phyloP scores from a whole-genome alignment of 306 rosid species.

The Carpinus fangiana region DNA sequence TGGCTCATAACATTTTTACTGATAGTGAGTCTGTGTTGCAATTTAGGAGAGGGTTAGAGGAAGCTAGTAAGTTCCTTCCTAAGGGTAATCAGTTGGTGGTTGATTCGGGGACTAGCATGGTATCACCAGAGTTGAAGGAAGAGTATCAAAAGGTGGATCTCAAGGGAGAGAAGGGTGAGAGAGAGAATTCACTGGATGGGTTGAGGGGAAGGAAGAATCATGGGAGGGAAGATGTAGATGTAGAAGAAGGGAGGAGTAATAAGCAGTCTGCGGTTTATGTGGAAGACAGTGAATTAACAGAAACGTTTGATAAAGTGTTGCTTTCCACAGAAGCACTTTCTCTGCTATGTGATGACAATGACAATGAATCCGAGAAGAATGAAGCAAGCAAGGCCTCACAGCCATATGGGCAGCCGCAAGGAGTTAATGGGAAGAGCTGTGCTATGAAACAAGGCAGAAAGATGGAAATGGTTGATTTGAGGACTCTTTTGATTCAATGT shows the following conservation, averaged over 20 bases:
- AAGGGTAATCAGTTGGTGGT: neutral
- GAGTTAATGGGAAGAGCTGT: conserved; percentile 29
- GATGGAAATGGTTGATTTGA: conserved; percentile 58
- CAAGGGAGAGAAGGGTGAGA: conserved; percentile 31
- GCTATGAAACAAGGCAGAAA: conserved; percentile 42
- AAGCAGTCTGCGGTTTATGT: conserved; percentile 42
- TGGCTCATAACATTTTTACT: neutral
- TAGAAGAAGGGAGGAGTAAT: conserved; percentile 54
- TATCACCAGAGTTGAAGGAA: neutral
- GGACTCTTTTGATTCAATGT: conserved; percentile 54
- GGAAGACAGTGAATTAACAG: conserved; percentile 48
- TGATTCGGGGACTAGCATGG: neutral
- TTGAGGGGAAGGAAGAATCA: conserved; percentile 52
- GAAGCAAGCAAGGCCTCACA: conserved; percentile 22
- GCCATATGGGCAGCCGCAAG: conserved; percentile 21
- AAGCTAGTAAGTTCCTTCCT: conserved; percentile 16
- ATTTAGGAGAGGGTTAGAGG: conserved; percentile 15
- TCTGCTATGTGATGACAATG: neutral
- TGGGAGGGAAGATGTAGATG: conserved; percentile 40
- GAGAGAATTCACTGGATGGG: conserved; percentile 15
- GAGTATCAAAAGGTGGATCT: neutral
- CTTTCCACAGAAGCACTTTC: conserved; percentile 20
- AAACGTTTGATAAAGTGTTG: conserved; percentile 50
- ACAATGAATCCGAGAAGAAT: conserved; percentile 2
- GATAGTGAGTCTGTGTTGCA: neutral